phyloP scores from a whole-genome alignment of 2,329 filamentous ascomycete species.

The Cadophora gregata region DNA sequence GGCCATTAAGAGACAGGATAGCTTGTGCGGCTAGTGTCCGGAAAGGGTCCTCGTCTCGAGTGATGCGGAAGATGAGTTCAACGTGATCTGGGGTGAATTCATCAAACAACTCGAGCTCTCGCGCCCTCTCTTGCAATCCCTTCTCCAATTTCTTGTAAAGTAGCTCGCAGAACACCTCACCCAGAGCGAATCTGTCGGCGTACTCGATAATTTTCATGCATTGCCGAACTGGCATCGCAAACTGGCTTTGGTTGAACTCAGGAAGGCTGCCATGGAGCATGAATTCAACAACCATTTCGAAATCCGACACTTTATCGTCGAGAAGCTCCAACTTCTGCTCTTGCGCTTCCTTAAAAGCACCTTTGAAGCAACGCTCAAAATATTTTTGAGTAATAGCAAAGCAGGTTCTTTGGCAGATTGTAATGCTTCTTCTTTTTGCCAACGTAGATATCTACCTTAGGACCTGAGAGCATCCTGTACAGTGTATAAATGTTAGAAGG shows the following conservation, averaged over 20 bases:
- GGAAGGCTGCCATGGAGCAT: conserved; percentile 16
- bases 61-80: conserved; percentile 23
- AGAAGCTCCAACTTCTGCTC: conserved; percentile 24
- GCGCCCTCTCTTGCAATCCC: background rate
- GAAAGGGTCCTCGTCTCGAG: conserved; percentile 14
- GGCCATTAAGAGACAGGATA: conserved; percentile 9
- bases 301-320: conserved; percentile 24
- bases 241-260: too few relatives aligned
- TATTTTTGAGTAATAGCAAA: conserved; percentile 28
- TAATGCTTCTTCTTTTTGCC: conserved; percentile 28
- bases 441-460: conserved; percentile 27
- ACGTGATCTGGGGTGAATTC: conserved; percentile 15
- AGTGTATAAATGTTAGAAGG: background rate
- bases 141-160: background rate
- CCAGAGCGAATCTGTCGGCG: conserved; percentile 16
- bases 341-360: conserved; percentile 22
- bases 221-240: too few relatives aligned
- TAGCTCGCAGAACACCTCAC: background rate
- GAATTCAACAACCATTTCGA: conserved; percentile 25
- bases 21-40: conserved; percentile 16
- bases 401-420: conserved; percentile 25
- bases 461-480: conserved; percentile 21
- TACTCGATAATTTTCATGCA: conserved; percentile 2
- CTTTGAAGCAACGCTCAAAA: conserved; percentile 30
- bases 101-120: too few relatives aligned